Conservation (phyloP, 192 early-diverging fungal genomes). For the Coemansia aciculifera region DNA sequence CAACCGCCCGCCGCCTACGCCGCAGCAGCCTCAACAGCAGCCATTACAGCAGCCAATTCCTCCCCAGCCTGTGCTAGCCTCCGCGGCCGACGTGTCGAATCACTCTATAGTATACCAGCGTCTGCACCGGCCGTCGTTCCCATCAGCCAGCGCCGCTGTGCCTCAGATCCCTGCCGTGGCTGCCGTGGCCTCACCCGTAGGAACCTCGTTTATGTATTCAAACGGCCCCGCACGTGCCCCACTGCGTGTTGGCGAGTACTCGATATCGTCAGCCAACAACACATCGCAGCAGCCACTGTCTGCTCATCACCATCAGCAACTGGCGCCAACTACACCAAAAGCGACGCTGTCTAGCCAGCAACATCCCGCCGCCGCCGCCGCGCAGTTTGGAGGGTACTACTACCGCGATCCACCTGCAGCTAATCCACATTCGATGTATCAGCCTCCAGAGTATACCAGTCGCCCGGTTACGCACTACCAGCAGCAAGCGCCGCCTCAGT, state of each 20-base stretch:
- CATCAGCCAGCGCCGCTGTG: constrained; percentile 9
- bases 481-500: constrained; percentile 11
- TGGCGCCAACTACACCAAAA: constrained; percentile 9
- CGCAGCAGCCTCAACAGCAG: constrained; percentile 12
- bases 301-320: neutral
- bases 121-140: constrained; percentile 31
- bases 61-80: constrained; percentile 11
- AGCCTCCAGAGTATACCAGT: constrained; percentile 1
- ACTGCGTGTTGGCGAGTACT: constrained; percentile 38
- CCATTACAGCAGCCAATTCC: neutral
- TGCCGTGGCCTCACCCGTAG: neutral
- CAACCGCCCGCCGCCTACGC: constrained; percentile 14
- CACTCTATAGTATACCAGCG: constrained; percentile 22
- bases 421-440: constrained; percentile 10
- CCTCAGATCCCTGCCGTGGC: constrained; percentile 16
- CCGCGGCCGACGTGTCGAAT: constrained; percentile 15
- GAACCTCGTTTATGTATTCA: constrained; percentile 15
- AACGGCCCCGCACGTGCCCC: constrained; percentile 20
- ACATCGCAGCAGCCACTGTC: constrained; percentile 10
- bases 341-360: constrained; percentile 16
- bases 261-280: constrained; percentile 20
- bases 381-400: constrained; percentile 18
- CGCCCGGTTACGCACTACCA: constrained; percentile 13
- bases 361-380: constrained; percentile 3
- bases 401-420: constrained; percentile 29